Conservation (phyloP, 2,329 filamentous ascomycete genomes). For the Xylaria sp. region DNA sequence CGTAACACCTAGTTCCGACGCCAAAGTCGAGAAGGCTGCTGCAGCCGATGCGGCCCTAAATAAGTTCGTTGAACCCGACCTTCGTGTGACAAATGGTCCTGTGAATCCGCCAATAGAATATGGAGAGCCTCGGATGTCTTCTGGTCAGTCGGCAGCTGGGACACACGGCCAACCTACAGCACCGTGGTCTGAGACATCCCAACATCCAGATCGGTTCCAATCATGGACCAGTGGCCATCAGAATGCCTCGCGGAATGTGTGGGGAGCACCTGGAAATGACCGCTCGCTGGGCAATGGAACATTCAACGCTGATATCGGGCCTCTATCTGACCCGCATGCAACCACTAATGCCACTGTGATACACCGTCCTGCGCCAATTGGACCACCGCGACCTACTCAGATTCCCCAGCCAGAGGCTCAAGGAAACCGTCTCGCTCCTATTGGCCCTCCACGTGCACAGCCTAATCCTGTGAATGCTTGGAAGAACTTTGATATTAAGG, state of each 20-base stretch:
- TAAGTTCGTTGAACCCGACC: constrained; percentile 25
- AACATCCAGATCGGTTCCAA: constrained; percentile 58
- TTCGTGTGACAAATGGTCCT: constrained; percentile 49
- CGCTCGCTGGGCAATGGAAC: constrained; percentile 81
- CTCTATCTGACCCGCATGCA: constrained; percentile 56
- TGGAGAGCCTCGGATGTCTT: constrained; percentile 30
- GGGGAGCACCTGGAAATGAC: constrained; percentile 78
- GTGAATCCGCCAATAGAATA: constrained; percentile 28
- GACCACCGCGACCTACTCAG: constrained; percentile 49
- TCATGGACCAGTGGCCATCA: constrained; percentile 62
- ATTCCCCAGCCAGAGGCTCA: constrained; percentile 37
- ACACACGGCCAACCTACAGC: constrained; percentile 50
- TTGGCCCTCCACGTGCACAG: constrained; percentile 46
- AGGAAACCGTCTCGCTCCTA: constrained; percentile 46
- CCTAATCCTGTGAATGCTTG: constrained; percentile 38
- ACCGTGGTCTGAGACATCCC: constrained; percentile 47
- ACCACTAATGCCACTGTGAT: constrained; percentile 50
- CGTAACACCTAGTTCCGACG: constrained; percentile 19
- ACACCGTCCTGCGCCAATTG: constrained; percentile 59
- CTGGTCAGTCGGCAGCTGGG: constrained; percentile 30
- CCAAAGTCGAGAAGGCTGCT: constrained; percentile 26
- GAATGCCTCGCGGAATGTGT: constrained; percentile 70
- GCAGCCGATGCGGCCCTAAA: constrained; percentile 15
- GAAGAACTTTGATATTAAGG: constrained; percentile 45
- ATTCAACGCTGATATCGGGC: constrained; percentile 72